Evolutionary conservation across 1,284 basidiomycete species (phyloP), one percentile per base, ranked within the genome.

Genomic region (Boletellus dicymbophilus): DNA sequence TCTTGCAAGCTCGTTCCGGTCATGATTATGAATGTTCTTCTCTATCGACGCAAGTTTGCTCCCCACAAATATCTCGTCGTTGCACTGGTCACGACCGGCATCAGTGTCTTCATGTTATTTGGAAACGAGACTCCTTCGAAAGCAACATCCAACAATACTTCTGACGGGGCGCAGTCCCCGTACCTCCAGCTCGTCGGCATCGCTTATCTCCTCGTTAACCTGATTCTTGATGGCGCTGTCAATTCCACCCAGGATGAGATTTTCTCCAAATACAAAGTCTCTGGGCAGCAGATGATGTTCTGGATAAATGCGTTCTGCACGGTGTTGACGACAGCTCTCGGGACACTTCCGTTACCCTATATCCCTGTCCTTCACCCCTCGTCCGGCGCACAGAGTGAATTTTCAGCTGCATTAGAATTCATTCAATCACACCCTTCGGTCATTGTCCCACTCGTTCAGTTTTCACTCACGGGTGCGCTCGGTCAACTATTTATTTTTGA

Each of bases 191-290:
- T 81, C 56, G 78, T 88, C 55, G 84, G 91, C 3, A 73, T 93
- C 31, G 64, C 75, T 4, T 90, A 94, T 65, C 80, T 95, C 15
- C 73, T 93, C 43, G 79, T 91, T 64, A 98, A 98, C 73, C 80
- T 99, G 23, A 72, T 90, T 18, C 79, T 99, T 42, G 97, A 99
- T 68, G 97, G 97, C 21, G 85, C 92, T 34, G 91, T 90, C 49
- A 98, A 99, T 74, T 93, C 93, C n/a, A 98, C 95, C 3, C 97
- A 99, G 70, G 97, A 99, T 69, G 91, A 98, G 72, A 90, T 99
- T 54, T 99, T 99, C 69, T 76, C 82, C 33, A 73, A 77, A 21
- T 84, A 86, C 71, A 79, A 81, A 34, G 83, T 95, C 20, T 84
- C 87, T 0, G 97, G 97, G 5, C 95, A 97, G 67, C 96, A 99